Base-by-base conservation (phyloP, 306 rosid species). In the Sphenostylis stenocarpa region DNA sequence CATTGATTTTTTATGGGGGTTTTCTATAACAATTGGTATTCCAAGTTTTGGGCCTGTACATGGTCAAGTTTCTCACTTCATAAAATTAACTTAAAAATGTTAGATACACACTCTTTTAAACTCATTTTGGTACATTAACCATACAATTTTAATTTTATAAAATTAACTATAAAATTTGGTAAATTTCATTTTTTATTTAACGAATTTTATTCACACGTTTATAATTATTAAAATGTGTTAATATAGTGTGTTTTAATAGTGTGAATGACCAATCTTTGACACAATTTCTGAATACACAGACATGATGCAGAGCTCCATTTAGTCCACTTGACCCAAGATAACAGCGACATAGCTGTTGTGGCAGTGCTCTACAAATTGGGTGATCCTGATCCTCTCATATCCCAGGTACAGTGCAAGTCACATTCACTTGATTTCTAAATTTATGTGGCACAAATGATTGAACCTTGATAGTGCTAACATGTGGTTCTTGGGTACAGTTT, bases 241-340 rank as follows among this genome's bases (percentile, higher is more conserved):
- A 36, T n/a, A n/a, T n/a, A n/a, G n/a, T n/a, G 7, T 0, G 1
- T 4, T 24, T 49, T 7, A 17, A 64, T 24, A 52, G 3, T 28
- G 60, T 20, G 2, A 44, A 0, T 24, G 45, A 28, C 17, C n/a
- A 3, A 44, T 52, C n/a, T 36, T 41, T 51, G 12, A 16, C 5
- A 10, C 31, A 71, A 52, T 9, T 51, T 61, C 67, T 63, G 0
- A 26, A 2, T 70, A 48, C 29, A 63, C 76, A 92, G 97, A 72
- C 81, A 64, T 66, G 86, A 78, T 0, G 90, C 88, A 0, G 97
- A 94, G 88, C 87, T 89, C 73, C 98, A 95, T 75, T 77, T 92
- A 39, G 86, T 92, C 29, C 97, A 95, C 82, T 26, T 16, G 14
- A 80, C 88, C 33, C 73, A 74, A 43, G 97, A 92, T 44, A 58